Base-by-base conservation (phyloP, 495 filamentous ascomycete genomes). In the Darksidea phi region DNA sequence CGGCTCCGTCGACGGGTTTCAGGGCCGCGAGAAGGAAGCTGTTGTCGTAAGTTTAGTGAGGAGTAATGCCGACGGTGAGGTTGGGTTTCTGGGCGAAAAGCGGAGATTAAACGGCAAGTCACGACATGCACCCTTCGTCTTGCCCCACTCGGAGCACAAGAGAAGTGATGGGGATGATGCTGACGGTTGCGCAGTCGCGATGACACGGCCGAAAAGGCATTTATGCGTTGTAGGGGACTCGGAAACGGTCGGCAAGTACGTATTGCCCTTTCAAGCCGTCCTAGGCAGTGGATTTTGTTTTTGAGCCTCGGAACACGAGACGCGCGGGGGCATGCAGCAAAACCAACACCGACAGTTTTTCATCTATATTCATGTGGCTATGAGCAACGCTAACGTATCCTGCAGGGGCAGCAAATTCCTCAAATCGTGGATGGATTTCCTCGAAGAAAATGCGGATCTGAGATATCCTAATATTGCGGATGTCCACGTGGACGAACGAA, bases 11-110 rank as follows among this genome's bases (percentile, higher is more conserved):
- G 94, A 99, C 74, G 92, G 91, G 6, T 99, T 99, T 71, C 94
- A 99, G 71, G 94, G 94, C 37, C 81, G 94, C 12, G 94, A 99
- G 75, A 98, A 99, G 74, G 94, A 99, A 72, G 94, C 88, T 1
- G 87, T 99, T 37, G 83, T 99, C 32, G 84, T 99, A 17, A 91
- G 84, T 71, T 78, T 97, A 21, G 94, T 99, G 37, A 80, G 94
- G 63, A 96, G 91, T 74, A 97, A 97, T 74, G 66, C 82, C 18
- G 84, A 88, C 52, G 81, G 86, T 24, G 91, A 97, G 74, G 91
- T 96, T 11, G 94, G 94, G 13, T 98, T 99, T 70, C 76, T 99
- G 49, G 89, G 83, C n/a, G 94, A 99, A 76, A 93, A 91, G 75
- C 78, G 94, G 50, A 80, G 94, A 49, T 72, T 97, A 61, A 99